Evolutionary conservation across 2,329 filamentous ascomycete species (phyloP).

Genomic region (Rachicladosporium sp.): DNA sequence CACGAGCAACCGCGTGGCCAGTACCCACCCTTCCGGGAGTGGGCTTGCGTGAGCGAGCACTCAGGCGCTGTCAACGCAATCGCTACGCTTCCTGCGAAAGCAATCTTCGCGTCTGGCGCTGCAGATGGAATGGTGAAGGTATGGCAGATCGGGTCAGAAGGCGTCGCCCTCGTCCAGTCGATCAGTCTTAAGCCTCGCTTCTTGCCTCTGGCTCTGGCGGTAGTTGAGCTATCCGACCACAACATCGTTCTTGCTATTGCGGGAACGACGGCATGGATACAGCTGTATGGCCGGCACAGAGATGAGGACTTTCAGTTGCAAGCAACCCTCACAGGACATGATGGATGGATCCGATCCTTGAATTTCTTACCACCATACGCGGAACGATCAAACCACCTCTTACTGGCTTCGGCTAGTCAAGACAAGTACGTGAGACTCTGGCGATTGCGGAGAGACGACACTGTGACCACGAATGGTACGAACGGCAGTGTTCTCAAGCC

Average conservation of each 20-base stretch:
- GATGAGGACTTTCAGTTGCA: conserved; percentile 51
- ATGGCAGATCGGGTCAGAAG: conserved; percentile 51
- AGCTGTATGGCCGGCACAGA: conserved; percentile 55
- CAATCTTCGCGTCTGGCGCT: conserved; percentile 46
- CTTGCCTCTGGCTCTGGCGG: conserved; percentile 66
- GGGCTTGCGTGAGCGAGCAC: conserved; percentile 50
- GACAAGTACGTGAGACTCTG: conserved; percentile 95
- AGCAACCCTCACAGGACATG: conserved; percentile 74
- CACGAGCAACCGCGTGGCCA: conserved; percentile 4
- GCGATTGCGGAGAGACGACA: conserved; percentile 55
- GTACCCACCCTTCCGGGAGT: conserved; percentile 26
- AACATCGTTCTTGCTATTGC: conserved; percentile 58
- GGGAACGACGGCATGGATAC: conserved; percentile 71
- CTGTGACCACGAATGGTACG: not conserved
- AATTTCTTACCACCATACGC: conserved; percentile 57
- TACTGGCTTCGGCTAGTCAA: conserved; percentile 88
- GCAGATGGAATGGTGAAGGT: conserved; percentile 50
- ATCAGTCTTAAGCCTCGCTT: conserved; percentile 65
- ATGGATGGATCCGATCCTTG: conserved; percentile 86
- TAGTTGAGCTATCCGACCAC: conserved; percentile 45
- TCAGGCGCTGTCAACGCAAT: conserved; percentile 60
- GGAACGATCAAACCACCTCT: conserved; percentile 48
- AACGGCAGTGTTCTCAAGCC: not conserved
- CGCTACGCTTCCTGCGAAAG: conserved; percentile 31
- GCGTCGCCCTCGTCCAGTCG: conserved; percentile 46